These are phyloP conservation scores for Brassica incana DNA, from an alignment of 345 rosid species.

Conservation along the genomic window DNA sequence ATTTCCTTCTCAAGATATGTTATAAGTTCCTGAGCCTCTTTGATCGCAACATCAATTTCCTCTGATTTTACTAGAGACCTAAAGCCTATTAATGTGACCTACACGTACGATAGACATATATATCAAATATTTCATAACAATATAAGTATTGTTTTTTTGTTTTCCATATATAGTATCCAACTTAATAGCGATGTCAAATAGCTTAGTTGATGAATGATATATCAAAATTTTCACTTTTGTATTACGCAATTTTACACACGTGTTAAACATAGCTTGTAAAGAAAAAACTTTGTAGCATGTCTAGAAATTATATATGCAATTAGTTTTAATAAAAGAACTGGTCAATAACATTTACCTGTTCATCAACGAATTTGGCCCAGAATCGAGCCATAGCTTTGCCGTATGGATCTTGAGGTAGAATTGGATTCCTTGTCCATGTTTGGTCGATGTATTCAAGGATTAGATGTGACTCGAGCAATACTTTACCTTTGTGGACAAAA, in stretches of 20 bases:
- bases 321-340: background rate
- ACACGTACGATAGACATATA: background rate
- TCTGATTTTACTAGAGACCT: constrained; percentile 2
- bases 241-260: background rate
- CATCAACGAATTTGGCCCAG: constrained; percentile 48
- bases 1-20: constrained; percentile 39
- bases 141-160: background rate
- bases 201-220: background rate
- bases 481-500: constrained; percentile 46
- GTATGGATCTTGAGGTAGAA: constrained; percentile 46
- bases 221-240: background rate
- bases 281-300: background rate
- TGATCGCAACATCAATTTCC: constrained; percentile 8
- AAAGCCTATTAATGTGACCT: constrained; percentile 10
- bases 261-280: background rate
- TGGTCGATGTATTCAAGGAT: constrained; percentile 56
- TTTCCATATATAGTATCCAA: background rate
- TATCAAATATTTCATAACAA: background rate
- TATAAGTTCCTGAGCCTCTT: constrained; percentile 26
- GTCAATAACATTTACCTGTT: constrained; percentile 30
- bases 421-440: constrained; percentile 45
- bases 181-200: background rate
- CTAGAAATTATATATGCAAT: background rate
- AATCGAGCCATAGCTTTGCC: constrained; percentile 46
- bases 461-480: constrained; percentile 41